Base-by-base conservation (phyloP, 164 flowering plant species). In the grape (Vitis vinifera) region DNA sequence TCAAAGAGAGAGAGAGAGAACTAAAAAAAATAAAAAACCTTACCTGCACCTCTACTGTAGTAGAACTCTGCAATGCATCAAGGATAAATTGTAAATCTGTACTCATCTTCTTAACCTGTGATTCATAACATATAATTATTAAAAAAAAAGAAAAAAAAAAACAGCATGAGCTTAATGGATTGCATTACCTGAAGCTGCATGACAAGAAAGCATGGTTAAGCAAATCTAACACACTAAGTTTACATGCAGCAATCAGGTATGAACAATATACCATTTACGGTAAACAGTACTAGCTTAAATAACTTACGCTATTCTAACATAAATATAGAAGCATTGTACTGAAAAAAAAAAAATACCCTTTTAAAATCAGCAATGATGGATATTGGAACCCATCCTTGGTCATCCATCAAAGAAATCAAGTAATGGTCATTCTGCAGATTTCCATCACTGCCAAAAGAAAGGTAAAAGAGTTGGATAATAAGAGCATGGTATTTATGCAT, bases 381-480 rank as follows among this genome's bases (percentile, higher is more conserved):
- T 73, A 93, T 79, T 5, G 91, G 76, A 76, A 92, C 97, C 98
- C 98, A 95, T 67, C 99, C 99, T 72, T 92, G 82, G 48, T 77
- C 84, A 76, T 95, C 96, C 97, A 95, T 88, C 76, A 86, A 77
- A 53, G 90, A 82, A 70, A 83, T 82, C 77, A 95, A 80, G 78
- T 82, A 90, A 58, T 55, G 76, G 73, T 95, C 99, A 69, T 59
- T 84, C 79, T 80, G 74, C 85, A 95, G 78, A 83, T 95, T 95
- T 76, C 82, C 96, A 75, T 89, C 89, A 82, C 99, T 95, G 88
- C 77, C 69, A 84, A 71, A 27, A 62, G 27, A 61, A 69, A 73
- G 49, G 47, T n/a, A 55, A 57, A 3, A 56, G 44, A 49, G 3
- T 10, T 2, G 1, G 12, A 30, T 62, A 57, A 9, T 19, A 57